These are phyloP conservation scores for Ceratobasidium sp. DNA, from an alignment of 1,284 basidiomycete genomes.

Conservation along the genomic window DNA sequence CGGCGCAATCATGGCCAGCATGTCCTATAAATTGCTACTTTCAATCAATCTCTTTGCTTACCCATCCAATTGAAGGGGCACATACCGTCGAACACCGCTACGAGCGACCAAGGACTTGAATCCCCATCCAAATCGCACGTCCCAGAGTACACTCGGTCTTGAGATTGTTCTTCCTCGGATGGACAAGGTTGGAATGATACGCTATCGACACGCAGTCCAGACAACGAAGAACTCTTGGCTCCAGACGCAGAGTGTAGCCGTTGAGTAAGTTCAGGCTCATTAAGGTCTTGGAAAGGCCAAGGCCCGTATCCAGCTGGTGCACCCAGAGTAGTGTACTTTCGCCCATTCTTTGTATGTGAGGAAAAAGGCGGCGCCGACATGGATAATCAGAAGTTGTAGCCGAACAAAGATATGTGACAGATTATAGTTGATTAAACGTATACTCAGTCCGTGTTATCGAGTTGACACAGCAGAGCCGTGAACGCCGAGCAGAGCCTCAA, in stretches of 20 bases:
- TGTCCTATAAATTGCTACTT: constrained; percentile 19
- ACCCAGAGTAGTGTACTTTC: constrained; percentile 10
- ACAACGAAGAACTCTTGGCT: not conserved
- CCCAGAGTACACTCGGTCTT: constrained; percentile 30
- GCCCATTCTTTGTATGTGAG: not conserved
- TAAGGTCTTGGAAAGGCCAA: constrained; percentile 9
- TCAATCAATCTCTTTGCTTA: not conserved
- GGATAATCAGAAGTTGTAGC: not conserved
- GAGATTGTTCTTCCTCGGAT: constrained; percentile 32
- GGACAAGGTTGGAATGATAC: constrained; percentile 42
- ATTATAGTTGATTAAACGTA: too few species aligned
- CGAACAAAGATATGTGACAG: too few species aligned
- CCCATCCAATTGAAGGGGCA: too few species aligned
- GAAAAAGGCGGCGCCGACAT: constrained; percentile 11
- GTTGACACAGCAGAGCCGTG: too few species aligned
- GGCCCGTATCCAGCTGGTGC: constrained; percentile 12
- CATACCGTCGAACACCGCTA: constrained; percentile 42
- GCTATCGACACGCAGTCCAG: constrained; percentile 27
- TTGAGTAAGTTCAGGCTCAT: constrained; percentile 28
- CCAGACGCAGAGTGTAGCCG: not conserved
- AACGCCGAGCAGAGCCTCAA: too few species aligned
- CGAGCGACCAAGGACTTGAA: constrained; percentile 4
- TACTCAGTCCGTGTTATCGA: too few species aligned
- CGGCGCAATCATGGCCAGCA: constrained; percentile 36
- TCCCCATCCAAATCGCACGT: not conserved